phyloP scores from a whole-genome alignment of 2,329 filamentous ascomycete species.

The Graphilbum fragrans region DNA sequence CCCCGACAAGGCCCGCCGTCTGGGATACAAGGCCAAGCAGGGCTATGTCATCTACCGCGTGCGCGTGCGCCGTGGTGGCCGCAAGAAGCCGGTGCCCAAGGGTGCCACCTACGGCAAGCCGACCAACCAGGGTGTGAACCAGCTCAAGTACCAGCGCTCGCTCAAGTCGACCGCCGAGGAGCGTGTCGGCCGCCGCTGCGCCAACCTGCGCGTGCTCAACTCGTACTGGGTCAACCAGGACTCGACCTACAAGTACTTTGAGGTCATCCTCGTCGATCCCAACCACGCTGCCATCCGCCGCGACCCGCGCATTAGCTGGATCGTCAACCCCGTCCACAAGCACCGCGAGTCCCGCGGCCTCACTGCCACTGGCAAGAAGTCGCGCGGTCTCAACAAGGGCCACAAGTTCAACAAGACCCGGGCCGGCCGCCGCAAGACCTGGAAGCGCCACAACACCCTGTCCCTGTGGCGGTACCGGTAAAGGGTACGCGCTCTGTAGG shows the following conservation, averaged over 20 bases:
- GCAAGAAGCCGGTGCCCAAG: constrained; percentile 93
- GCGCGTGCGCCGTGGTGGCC: constrained; percentile 95
- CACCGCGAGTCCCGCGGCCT: constrained; percentile 97
- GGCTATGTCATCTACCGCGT: constrained; percentile 99
- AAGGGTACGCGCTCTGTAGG: constrained; percentile 13
- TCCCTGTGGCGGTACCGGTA: constrained; percentile 98
- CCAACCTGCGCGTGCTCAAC: constrained; percentile 98
- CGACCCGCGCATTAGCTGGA: constrained; percentile 99
- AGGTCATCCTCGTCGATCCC: constrained; percentile 99
- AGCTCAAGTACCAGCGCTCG: constrained; percentile 99
- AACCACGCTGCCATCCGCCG: constrained; percentile 99
- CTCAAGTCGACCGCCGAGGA: constrained; percentile 97
- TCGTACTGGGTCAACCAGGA: constrained; percentile 99
- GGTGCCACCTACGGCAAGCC: constrained; percentile 99
- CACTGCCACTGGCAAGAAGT: constrained; percentile 98
- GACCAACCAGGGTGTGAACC: constrained; percentile 99
- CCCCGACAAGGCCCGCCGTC: constrained; percentile 98
- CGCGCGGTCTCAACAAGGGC: constrained; percentile 97
- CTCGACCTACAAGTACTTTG: constrained; percentile 99
- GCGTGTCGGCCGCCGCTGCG: constrained; percentile 97
- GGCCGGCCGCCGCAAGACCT: constrained; percentile 97
- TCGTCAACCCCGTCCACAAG: constrained; percentile 99
- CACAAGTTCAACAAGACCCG: constrained; percentile 98
- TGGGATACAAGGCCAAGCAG: constrained; percentile 99
- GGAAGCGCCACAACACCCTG: constrained; percentile 99